Evolutionary conservation across 1,284 basidiomycete species (phyloP), one percentile per base, ranked within the genome.

Genomic region (Ganoderma multipileum): DNA sequence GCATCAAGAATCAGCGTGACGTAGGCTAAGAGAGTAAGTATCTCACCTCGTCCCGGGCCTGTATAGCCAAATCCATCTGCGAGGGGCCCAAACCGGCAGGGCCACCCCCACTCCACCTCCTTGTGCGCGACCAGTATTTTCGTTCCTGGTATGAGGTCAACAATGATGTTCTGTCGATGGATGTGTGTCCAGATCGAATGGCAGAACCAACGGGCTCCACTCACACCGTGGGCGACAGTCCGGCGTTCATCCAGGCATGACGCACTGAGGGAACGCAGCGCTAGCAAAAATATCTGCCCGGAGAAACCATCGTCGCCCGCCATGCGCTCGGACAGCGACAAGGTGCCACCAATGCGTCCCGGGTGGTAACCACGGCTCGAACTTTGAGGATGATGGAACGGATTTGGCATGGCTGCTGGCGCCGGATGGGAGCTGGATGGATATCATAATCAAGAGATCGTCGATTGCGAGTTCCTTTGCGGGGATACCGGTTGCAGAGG

Each of bases 1-100:
- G 66, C 66, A 64, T 66, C 67, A 64, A 33, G 26, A 62, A 70
- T 61, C 66, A 72, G 60, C 54, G 68, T 72, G 71, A 72, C 71
- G 71, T 72, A 67, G 38, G 28, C 18, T 47, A 50, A 47, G 30
- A 38, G 39, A 47, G 33, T 7, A n/a, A 47, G 41, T 11, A n/a
- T 33, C 44, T n/a, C 2, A 59, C 65, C n/a, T 52, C 38, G 5
- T 26, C 20, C 52, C 61, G 70, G 68, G 14, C 14, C 66, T 7
- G 7, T 12, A 55, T 65, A 14, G 23, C 68, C 68, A 65, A 65
- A 20, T 18, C 42, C 58, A 41, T 20, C 16, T n/a, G 64, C 68
- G 68, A 65, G 64, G 44, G 47, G 23, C 47, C 23, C 41, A 61
- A 52, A 26, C 63, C 67, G 68, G 71, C 61, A 54, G 63, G 2